These are phyloP conservation scores for Polyporus arcularius DNA, from an alignment of 768 basidiomycete species.

Conservation along the genomic window DNA sequence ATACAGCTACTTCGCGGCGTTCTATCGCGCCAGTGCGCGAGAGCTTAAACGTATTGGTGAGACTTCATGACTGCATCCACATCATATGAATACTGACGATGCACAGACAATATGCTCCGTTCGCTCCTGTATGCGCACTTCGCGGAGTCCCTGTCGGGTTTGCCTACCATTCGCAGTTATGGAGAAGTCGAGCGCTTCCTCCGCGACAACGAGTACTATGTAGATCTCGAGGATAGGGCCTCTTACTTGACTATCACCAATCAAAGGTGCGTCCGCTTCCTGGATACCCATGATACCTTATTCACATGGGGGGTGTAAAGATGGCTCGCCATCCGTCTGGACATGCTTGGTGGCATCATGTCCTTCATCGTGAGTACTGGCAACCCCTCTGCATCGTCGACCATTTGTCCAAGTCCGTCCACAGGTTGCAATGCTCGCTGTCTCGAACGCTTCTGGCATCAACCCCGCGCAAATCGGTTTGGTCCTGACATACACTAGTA, in stretches of 20 bases:
- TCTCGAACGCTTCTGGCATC: constrained; percentile 54
- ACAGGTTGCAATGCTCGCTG: constrained; percentile 68
- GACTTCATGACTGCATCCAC: not conserved
- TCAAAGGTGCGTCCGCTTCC: constrained; percentile 47
- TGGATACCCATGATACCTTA: not conserved
- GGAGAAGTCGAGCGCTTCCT: constrained; percentile 64
- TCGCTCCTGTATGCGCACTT: constrained; percentile 78
- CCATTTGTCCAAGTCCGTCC: not conserved
- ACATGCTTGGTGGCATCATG: constrained; percentile 64
- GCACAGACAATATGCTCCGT: constrained; percentile 66
- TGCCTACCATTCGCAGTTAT: constrained; percentile 74
- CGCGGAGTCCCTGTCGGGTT: constrained; percentile 72
- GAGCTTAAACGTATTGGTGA: constrained; percentile 64
- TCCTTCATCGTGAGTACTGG: constrained; percentile 48
- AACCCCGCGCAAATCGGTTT: constrained; percentile 72
- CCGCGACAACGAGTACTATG: constrained; percentile 60
- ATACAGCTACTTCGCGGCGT: constrained; percentile 66
- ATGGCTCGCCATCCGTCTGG: constrained; percentile 74
- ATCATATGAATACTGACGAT: not conserved
- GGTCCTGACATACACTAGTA: constrained; percentile 67
- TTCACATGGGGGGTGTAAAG: constrained; percentile 27
- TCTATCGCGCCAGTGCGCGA: constrained; percentile 70
- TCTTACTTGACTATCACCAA: constrained; percentile 66
- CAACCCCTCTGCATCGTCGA: not conserved
- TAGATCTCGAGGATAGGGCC: constrained; percentile 77